Conservation (phyloP, 176 grass and related monocot species). For the Eragrostis nindensis region DNA sequence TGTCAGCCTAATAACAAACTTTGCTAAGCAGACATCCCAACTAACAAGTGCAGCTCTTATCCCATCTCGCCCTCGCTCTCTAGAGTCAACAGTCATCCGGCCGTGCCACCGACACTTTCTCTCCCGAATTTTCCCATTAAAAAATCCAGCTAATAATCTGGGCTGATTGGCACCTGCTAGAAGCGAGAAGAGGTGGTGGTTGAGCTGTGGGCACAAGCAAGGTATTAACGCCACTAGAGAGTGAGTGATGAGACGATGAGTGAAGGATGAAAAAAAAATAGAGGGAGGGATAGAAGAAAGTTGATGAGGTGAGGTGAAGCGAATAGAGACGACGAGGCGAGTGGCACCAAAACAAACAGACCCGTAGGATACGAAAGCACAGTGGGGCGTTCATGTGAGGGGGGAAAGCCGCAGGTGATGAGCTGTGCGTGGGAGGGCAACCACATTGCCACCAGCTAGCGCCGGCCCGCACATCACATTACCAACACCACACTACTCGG, state of each 20-base stretch:
- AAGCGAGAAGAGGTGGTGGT: slow-evolving; percentile 17
- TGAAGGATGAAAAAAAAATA: neutral
- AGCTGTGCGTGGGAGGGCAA: slow-evolving; percentile 47
- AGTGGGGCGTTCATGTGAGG: slow-evolving; percentile 49
- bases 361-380: neutral
- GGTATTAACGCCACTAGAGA: slow-evolving; percentile 4
- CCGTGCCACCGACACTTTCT: slow-evolving; percentile 38
- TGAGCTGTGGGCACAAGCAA: slow-evolving; percentile 49
- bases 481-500: neutral
- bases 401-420: slow-evolving; percentile 19
- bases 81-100: slow-evolving; percentile 12
- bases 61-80: neutral
- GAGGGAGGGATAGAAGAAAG: neutral
- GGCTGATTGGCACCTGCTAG: slow-evolving; percentile 1
- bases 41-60: neutral
- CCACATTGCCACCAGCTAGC: neutral
- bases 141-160: neutral
- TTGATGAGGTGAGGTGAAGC: neutral
- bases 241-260: no score
- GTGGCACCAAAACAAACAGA: neutral
- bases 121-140: neutral
- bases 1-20: slow-evolving; percentile 2
- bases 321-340: neutral
- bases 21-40: slow-evolving; percentile 35
- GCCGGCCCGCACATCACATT: neutral